Evolutionary conservation across 352 stramenopile genomes (phyloP).

Genomic region (Pythium chondricola): DNA sequence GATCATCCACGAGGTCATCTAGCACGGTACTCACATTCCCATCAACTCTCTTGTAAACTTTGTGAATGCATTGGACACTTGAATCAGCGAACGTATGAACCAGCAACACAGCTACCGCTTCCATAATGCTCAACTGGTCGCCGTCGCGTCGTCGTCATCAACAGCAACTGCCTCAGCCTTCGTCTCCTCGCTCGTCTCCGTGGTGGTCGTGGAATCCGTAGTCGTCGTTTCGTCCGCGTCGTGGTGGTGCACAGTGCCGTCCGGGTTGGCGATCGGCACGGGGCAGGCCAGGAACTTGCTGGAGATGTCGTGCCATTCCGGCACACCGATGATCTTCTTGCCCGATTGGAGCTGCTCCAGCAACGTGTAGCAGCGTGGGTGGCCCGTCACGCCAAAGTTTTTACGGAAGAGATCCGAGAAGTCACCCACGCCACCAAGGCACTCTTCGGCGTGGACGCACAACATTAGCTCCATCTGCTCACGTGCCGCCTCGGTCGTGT

Average conservation of each 20-base stretch:
- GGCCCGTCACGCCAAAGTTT: conserved; percentile 46
- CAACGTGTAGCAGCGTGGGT: conserved; percentile 40
- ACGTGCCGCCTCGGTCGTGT: conserved; percentile 25
- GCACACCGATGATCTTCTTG: conserved; percentile 35
- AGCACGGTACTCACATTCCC: too few relatives aligned
- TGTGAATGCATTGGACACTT: too few relatives aligned
- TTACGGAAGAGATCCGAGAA: conserved; percentile 31
- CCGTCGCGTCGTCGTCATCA: too few relatives aligned
- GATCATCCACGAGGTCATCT: too few relatives aligned
- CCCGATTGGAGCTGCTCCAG: conserved; percentile 27
- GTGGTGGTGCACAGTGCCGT: conserved; percentile 1
- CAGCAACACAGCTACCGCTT: too few relatives aligned
- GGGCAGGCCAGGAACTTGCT: conserved; percentile 16
- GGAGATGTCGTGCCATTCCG: conserved; percentile 30
- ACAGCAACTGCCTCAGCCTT: too few relatives aligned
- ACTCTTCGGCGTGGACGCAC: conserved; percentile 50
- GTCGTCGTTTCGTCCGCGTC: neutral
- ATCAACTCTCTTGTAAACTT: too few relatives aligned
- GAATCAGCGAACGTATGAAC: too few relatives aligned
- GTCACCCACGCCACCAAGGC: conserved; percentile 36
- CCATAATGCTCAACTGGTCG: too few relatives aligned
- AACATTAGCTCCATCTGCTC: conserved; percentile 50
- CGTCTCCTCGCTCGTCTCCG: too few relatives aligned
- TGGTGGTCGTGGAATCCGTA: too few relatives aligned
- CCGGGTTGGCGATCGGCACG: neutral